These are phyloP conservation scores for Scytalidium sp. DNA, from an alignment of 2,329 filamentous ascomycete species.

Conservation along the genomic window DNA sequence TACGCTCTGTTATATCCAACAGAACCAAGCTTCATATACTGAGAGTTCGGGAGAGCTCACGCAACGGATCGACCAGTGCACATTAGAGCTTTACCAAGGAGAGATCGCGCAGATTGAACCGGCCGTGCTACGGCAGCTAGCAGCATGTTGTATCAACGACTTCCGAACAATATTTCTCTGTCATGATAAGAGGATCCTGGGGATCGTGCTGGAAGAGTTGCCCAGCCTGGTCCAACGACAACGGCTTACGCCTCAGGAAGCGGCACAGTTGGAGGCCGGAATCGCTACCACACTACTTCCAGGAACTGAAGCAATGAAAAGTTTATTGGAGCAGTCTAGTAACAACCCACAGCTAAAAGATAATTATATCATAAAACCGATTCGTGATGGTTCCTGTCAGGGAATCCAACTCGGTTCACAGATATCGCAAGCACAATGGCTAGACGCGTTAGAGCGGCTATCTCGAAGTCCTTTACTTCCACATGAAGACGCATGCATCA, in stretches of 20 bases:
- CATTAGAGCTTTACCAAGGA: conserved; percentile 27
- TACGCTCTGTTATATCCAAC: neutral
- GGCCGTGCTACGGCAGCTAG: conserved; percentile 23
- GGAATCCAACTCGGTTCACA: conserved; percentile 9
- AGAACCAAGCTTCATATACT: neutral
- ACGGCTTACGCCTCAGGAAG: conserved; percentile 17
- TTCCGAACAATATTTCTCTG: conserved; percentile 27
- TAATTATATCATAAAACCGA: conserved; percentile 14
- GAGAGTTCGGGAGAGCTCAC: neutral
- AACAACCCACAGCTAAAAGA: conserved; percentile 13
- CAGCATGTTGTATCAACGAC: conserved; percentile 28
- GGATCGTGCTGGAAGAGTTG: conserved; percentile 28
- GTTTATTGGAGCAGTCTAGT: conserved; percentile 8
- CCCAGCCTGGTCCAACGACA: conserved; percentile 18
- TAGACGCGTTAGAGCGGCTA: conserved; percentile 15
- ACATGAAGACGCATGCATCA: neutral
- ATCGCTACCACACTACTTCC: conserved; percentile 23
- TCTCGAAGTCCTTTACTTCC: neutral
- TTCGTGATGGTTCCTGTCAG: conserved; percentile 6
- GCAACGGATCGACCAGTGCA: conserved; percentile 20
- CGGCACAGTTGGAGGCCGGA: conserved; percentile 14
- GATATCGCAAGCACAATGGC: conserved; percentile 16
- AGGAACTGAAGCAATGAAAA: conserved; percentile 21
- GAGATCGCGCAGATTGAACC: conserved; percentile 20
- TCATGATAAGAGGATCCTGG: conserved; percentile 31